Evolutionary conservation across 257 asterid species (phyloP), one percentile per base, ranked within the genome.

Genomic region (Scutellaria galericulata): DNA sequence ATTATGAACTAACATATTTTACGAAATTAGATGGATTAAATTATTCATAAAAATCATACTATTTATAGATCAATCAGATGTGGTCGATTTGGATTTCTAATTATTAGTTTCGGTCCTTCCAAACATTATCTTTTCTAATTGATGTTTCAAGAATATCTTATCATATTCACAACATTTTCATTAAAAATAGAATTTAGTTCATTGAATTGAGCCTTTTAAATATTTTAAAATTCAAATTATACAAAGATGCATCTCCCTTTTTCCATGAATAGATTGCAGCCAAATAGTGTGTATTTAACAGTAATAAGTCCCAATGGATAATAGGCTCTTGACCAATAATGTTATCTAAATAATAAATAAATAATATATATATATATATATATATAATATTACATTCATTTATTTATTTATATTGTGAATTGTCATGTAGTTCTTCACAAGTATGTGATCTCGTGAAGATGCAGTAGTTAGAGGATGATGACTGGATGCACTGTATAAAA

Each of bases 391-490:
- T 54, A 54, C 9, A 9, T 63, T 31, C 9, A 9, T 63, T 31
- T 2, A 31, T 31, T 31, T 2, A 31, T 31, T 31, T 2, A 31
- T 3, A 31, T 31, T 31, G 37, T 31, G 5, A 63, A 63, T 41
- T 41, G 18, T 41, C 13, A 63, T 0, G 8, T 41, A 31, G 60
- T 58, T 46, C 27, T 59, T 59, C 51, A 35, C 51, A 70, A 46
- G 68, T 37, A 15, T 14, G 42, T 37, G 24, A 18, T 53, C 61
- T 71, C 53, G 62, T 60, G 76, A 47, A 35, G 13, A 7, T 12
- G 40, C 20, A 66, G 67, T 7, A 47, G 51, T 15, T 31, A 31
- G 5, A 31, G 37, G 37, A 31, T 31, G 37, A 31, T 51, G 76
- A 50, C 71, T 63, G 12, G 48, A 9, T 72, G 62, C 76, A 61